Evolutionary conservation across 2,329 filamentous ascomycete genomes (phyloP), one percentile per base, ranked within the genome.

Genomic region (Penicillium oxalicum): DNA sequence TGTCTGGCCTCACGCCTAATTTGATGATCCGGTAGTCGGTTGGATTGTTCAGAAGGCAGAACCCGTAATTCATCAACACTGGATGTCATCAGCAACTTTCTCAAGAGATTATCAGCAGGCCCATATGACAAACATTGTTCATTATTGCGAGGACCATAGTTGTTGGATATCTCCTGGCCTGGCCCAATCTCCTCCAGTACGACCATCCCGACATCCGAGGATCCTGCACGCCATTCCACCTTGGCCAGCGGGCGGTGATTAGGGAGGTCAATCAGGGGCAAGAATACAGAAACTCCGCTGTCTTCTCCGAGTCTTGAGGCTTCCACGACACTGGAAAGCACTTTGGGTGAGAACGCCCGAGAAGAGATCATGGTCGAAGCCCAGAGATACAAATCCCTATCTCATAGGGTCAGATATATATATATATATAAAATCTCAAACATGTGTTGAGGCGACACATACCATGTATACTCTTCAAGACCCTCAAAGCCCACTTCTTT

Each of bases 141-240:
- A 59, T 89, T 90, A 5, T 84, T 87, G 66, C 88, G 87, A n/a
- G 74, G 69, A 28, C 86, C 86, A 61, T 90, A 90, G 64, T 87
- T 88, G 70, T 88, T 87, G 59, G 76, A 83, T 25, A 78, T 68
- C 54, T 78, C 74, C 28, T 79, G 65, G 0, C 82, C 81, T 0
- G 79, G 68, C 4, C 54, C 42, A 56, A 83, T 77, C 6, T 68
- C 60, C 9, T 74, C 67, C 24, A 76, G 64, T 2, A 76, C 71
- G 36, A 71, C 61, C 37, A 75, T 62, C 5, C 61, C 63, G 27
- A 75, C 66, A 51, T 66, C 64, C 46, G 65, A 55, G 6, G 62
- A 58, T 2, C 65, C 68, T 49, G 70, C 70, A 25, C 77, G 72
- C 86, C 86, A 89, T 37, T 73, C 67, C 1, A 83, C 77, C 37